Evolutionary conservation across 2,329 filamentous ascomycete species (phyloP).

Genomic region (Ophiostoma perfectum): DNA sequence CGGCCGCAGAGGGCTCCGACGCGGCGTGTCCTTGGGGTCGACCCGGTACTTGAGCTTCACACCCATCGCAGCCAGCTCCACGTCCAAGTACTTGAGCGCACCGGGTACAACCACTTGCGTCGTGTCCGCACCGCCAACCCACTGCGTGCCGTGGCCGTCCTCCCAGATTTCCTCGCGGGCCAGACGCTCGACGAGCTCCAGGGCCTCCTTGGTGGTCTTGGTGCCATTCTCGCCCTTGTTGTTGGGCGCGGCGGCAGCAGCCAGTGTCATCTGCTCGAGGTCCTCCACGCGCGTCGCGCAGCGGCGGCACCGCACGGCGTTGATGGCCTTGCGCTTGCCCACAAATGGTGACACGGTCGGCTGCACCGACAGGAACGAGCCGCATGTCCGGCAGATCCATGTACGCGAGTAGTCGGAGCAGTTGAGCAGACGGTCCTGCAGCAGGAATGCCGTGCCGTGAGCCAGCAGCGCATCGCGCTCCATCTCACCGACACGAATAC

Average conservation of each 20-base stretch:
- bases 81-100: slow-evolving; percentile 87
- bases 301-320: slow-evolving; percentile 69
- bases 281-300: slow-evolving; percentile 62
- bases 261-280: slow-evolving; percentile 52
- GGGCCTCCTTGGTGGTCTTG: slow-evolving; percentile 1
- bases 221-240: slow-evolving; percentile 39
- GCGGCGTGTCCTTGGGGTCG: slow-evolving; percentile 58
- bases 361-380: slow-evolving; percentile 84
- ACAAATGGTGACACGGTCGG: slow-evolving; percentile 65
- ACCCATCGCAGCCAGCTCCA: slow-evolving; percentile 94
- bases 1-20: slow-evolving; percentile 46
- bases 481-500: slow-evolving; percentile 99
- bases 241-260: slow-evolving; percentile 45
- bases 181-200: slow-evolving; percentile 19
- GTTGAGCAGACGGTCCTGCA: slow-evolving; percentile 94
- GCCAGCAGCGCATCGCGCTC: slow-evolving; percentile 92
- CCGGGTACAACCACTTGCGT: slow-evolving; percentile 89
- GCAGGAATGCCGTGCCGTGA: slow-evolving; percentile 88
- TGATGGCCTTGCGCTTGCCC: slow-evolving; percentile 60
- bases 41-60: slow-evolving; percentile 81
- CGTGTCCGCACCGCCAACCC: slow-evolving; percentile 83
- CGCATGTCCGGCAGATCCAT: slow-evolving; percentile 85
- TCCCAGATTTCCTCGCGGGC: slow-evolving; percentile 66
- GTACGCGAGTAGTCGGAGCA: slow-evolving; percentile 89
- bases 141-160: slow-evolving; percentile 78